Evolutionary conservation across 108 stramenopile species (phyloP).

Genomic region (Stephanodiscus minutulus): DNA sequence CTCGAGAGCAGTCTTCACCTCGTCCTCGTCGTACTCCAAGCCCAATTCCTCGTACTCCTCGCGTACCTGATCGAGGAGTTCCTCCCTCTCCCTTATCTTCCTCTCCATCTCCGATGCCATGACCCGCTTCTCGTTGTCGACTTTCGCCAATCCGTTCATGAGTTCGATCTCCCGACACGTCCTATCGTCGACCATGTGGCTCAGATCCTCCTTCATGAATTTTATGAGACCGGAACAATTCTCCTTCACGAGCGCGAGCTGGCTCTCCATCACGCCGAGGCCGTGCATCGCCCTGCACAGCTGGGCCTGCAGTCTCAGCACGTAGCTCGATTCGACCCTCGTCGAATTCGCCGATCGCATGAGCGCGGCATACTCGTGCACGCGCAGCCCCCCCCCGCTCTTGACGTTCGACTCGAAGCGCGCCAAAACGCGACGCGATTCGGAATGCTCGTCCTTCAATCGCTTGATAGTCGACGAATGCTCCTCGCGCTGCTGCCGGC

Average conservation of each 20-base stretch:
- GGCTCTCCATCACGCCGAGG: conserved; percentile 80
- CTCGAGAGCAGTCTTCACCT: conserved; percentile 42
- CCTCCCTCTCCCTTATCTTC: conserved; percentile 54
- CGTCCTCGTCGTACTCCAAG: conserved; percentile 48
- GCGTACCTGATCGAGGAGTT: conserved; percentile 40
- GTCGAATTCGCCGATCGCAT: conserved; percentile 35
- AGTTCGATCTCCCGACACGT: conserved; percentile 68
- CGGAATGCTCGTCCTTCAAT: conserved; percentile 43
- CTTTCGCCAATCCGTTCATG: conserved; percentile 70
- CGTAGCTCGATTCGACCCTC: conserved; percentile 58
- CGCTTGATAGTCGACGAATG: conserved; percentile 31
- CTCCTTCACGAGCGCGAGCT: conserved; percentile 61
- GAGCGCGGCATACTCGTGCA: conserved; percentile 45
- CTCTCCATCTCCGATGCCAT: conserved; percentile 58
- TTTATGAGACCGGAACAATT: conserved; percentile 50
- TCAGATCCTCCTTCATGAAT: conserved; percentile 57
- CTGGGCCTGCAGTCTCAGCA: conserved; percentile 81
- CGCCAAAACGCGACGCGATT: conserved; percentile 23
- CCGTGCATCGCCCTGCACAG: conserved; percentile 83
- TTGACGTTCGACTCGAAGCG: conserved; percentile 37
- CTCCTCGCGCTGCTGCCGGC: conserved; percentile 39
- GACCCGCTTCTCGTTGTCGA: conserved; percentile 58
- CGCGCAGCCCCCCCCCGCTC: conserved; percentile 29
- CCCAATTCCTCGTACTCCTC: conserved; percentile 58
- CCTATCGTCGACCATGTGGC: conserved; percentile 61